Conservation (phyloP, 2,329 filamentous ascomycete species). For the Colletotrichum sojae region DNA sequence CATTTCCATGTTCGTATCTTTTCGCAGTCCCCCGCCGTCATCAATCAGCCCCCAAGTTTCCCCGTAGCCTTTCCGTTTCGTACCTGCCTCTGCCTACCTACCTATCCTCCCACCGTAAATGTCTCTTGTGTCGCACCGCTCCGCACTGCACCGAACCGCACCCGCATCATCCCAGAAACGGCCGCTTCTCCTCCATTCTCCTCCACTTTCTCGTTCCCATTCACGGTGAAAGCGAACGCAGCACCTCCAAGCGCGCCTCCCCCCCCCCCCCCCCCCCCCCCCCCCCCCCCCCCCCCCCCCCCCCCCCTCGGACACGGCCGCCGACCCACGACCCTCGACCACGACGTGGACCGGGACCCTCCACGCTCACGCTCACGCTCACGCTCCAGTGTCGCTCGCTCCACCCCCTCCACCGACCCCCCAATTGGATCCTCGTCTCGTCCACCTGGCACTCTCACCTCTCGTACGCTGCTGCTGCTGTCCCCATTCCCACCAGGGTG, state of each 20-base stretch:
- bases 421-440: conserved; percentile 3
- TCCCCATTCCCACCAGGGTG: conserved; percentile 2
- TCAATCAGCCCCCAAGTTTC: too few species aligned
- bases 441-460: conserved; percentile 5
- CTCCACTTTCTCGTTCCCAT: too few species aligned
- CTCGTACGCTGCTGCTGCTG: background rate
- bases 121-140: background rate
- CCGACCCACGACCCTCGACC: background rate
- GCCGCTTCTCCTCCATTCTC: conserved; percentile 1
- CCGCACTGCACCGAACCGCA: background rate
- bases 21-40: too few species aligned
- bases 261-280: too few species aligned
- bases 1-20: too few species aligned
- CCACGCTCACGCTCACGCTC: background rate
- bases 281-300: too few species aligned
- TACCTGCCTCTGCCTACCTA: background rate
- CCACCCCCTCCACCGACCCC: conserved; percentile 13
- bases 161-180: conserved; percentile 30
- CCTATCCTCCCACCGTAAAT: background rate
- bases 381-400: conserved; percentile 8
- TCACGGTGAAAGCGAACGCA: too few species aligned
- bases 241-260: too few species aligned
- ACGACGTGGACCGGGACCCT: background rate
- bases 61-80: too few species aligned
- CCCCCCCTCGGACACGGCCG: too few species aligned